Evolutionary conservation across 2,329 filamentous ascomycete genomes (phyloP), one percentile per base, ranked within the genome.

Genomic region (Claviceps spartinae): DNA sequence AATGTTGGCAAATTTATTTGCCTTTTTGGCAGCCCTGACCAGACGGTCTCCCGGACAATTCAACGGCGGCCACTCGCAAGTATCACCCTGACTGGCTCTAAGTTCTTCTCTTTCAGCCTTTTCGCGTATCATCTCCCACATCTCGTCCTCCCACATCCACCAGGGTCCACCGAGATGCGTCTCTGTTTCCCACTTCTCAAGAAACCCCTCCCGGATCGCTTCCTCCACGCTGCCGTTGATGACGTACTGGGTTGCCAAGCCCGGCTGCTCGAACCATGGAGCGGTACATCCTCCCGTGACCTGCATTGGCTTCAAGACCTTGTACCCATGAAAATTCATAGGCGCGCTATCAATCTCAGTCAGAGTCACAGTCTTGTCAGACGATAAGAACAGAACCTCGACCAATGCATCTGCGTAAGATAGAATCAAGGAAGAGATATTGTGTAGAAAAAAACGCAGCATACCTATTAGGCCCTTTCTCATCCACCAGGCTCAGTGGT

Each of bases 251-350:
- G 38, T 26, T 1, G 41, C 49, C n/a, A 38, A n/a, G 3, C 49
- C 49, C 14, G 49, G 49, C 14, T 50, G 49, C 30, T 50, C 41
- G 22, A 50, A 50, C 49, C 49, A 50, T 3, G 49, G 49, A 2
- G 42, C 49, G 4, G 46, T 14, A n/a, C 41, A 46, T 11, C 42
- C 42, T 13, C 30, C 36, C 41, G 26, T 45, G 36, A 50, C 42
- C 8, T 18, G 2, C 14, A 50, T 5, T 16, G 16, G 30, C 36
- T 38, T 46, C 3, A 50, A 6, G 7, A 50, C 49, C 22, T 11
- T 37, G 49, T 50, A 50, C 16, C 16, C 42, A 11, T 50, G 20
- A 30, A 45, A 50, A 7, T 50, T 50, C 16, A 43, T 37, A 2
- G 20, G 26, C 2, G 41, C 6, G 11, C 49, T 50, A 16, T 22